A percentile compares a stretch with the other conserved stretches of the same genome.
phyloP scores from a whole-genome alignment of 140 eudicot species.

The Ambrosia hybrid region DNA sequence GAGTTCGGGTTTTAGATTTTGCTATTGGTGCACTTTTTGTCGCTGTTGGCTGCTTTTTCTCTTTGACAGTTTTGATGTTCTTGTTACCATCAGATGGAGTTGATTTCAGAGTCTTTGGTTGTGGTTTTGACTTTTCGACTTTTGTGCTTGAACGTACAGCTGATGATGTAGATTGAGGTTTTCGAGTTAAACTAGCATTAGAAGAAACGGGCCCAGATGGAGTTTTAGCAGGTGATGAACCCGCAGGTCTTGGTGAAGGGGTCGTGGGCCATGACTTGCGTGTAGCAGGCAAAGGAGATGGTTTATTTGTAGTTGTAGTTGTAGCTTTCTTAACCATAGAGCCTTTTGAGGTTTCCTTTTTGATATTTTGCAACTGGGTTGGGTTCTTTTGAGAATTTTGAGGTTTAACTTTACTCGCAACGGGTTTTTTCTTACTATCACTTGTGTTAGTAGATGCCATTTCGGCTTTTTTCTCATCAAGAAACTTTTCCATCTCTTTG shows the following conservation, averaged over 20 bases:
- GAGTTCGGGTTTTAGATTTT: conserved; percentile 48
- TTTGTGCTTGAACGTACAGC: conserved; percentile 55
- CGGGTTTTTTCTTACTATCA: conserved; percentile 39
- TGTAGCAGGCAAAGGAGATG: conserved; percentile 71
- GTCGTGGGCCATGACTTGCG: conserved; percentile 90
- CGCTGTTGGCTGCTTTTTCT: conserved; percentile 52
- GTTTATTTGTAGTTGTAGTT: conserved; percentile 46
- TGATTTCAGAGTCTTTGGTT: conserved; percentile 47
- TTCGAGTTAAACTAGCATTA: conserved; percentile 50
- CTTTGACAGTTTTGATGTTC: conserved; percentile 36
- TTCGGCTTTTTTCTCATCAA: conserved; percentile 66
- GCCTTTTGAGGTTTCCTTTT: conserved; percentile 44
- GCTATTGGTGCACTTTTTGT: conserved; percentile 42
- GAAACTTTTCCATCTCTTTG: conserved; percentile 45
- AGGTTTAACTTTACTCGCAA: conserved; percentile 44
- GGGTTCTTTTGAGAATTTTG: conserved; percentile 50
- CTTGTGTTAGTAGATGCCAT: conserved; percentile 47
- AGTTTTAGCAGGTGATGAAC: conserved; percentile 59
- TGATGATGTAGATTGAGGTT: conserved; percentile 55
- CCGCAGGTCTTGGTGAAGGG: conserved; percentile 62
- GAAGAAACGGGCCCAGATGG: conserved; percentile 40
- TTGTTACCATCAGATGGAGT: conserved; percentile 52
- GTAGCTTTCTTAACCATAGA: conserved; percentile 56
- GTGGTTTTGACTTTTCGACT: conserved; percentile 50
- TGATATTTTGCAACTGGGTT: conserved; percentile 42